Evolutionary conservation across 2,329 filamentous ascomycete species (phyloP).

Genomic region (Aspergillus transmontanensis): DNA sequence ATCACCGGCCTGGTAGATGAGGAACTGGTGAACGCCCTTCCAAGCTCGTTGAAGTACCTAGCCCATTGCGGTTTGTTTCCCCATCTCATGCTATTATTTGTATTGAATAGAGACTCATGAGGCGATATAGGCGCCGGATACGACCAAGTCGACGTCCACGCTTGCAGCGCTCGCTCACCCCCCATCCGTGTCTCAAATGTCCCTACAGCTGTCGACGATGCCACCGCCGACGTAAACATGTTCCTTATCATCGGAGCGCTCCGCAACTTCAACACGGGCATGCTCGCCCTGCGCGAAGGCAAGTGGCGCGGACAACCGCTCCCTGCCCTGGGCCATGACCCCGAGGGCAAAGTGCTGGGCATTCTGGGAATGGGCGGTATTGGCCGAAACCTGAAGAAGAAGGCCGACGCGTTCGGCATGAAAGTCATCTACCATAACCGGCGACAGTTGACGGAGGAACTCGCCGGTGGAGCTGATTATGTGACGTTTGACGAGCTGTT

Average conservation of each 20-base stretch:
- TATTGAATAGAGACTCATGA: neutral
- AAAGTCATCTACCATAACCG: slow-evolving; percentile 75
- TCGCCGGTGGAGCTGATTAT: slow-evolving; percentile 44
- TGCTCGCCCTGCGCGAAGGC: slow-evolving; percentile 66
- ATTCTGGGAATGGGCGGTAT: slow-evolving; percentile 88
- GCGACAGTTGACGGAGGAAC: slow-evolving; percentile 57
- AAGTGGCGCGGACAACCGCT: slow-evolving; percentile 65
- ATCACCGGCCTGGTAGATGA: slow-evolving; percentile 72
- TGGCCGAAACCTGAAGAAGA: slow-evolving; percentile 73
- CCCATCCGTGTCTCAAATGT: slow-evolving; percentile 75
- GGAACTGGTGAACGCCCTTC: slow-evolving; percentile 62
- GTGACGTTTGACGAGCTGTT: slow-evolving; percentile 74
- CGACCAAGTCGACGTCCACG: slow-evolving; percentile 75
- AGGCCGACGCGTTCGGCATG: slow-evolving; percentile 77
- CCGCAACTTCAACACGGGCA: slow-evolving; percentile 69
- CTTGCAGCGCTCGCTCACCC: slow-evolving; percentile 64
- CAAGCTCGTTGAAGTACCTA: slow-evolving; percentile 41
- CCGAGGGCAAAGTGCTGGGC: slow-evolving; percentile 75
- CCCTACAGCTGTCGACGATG: slow-evolving; percentile 78
- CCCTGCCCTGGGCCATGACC: slow-evolving; percentile 70
- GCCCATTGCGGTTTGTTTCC: slow-evolving; percentile 42
- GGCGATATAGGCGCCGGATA: slow-evolving; percentile 70
- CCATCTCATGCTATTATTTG: neutral
- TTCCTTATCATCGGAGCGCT: slow-evolving; percentile 81
- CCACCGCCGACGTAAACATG: slow-evolving; percentile 79